phyloP scores from a whole-genome alignment of 129 eudicot species.

The Chrysanthemum lavandulifolium region DNA sequence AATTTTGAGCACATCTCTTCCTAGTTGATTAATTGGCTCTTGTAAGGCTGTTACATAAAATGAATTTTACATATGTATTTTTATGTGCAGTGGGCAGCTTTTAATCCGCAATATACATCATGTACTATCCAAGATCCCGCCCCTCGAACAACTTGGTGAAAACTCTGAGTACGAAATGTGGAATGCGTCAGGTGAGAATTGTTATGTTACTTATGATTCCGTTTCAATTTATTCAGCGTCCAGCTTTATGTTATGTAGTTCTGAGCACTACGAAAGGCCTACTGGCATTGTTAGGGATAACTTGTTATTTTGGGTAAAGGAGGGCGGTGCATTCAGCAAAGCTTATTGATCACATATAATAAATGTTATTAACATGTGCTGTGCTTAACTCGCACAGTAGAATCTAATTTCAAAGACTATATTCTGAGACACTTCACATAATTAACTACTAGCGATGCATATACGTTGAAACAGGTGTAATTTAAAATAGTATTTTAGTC shows the following conservation, averaged over 20 bases:
- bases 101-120: conserved; percentile 55
- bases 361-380: too few species aligned
- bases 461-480: too few species aligned
- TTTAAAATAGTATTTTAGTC: conserved; percentile 1
- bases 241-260: not conserved
- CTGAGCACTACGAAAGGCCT: not conserved
- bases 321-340: too few species aligned
- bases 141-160: conserved; percentile 15
- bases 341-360: too few species aligned
- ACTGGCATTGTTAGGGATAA: not conserved
- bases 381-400: too few species aligned
- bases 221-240: not conserved
- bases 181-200: conserved; percentile 58
- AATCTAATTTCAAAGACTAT: too few species aligned
- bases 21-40: conserved; percentile 8
- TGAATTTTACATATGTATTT: conserved; percentile 11
- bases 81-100: conserved; percentile 52
- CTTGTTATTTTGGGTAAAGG: too few species aligned
- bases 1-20: too few species aligned
- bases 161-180: conserved; percentile 54
- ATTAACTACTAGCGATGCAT: not conserved
- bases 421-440: too few species aligned
- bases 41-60: conserved; percentile 13
- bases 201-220: not conserved
- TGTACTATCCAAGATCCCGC: conserved; percentile 62